Evolutionary conservation across 1,284 basidiomycete species (phyloP), one percentile per base, ranked within the genome.

Genomic region (Xerocomus amazonicus): DNA sequence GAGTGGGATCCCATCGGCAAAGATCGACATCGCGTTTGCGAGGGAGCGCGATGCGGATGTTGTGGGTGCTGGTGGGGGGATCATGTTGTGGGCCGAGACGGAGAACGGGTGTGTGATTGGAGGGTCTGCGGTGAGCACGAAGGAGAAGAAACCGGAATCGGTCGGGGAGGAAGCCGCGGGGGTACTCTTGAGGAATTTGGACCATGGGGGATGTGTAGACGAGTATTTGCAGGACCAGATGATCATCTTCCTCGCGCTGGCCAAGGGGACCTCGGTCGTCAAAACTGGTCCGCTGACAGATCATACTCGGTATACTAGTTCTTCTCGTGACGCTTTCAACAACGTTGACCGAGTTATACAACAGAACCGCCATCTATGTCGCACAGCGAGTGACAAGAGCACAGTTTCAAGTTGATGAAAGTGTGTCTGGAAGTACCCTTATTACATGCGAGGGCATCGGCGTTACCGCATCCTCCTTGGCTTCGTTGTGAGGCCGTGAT

Each of bases 181-280:
- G 9, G 78, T 81, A 56, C 62, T 88, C 5, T 53, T 78, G 35
- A 69, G 68, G 50, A 84, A 80, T 41, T 58, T 88, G 45, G 63
- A 73, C 7, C 73, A 78, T 29, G 83, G 73, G 7, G 85, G 83
- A 23, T 86, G 83, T 54, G 80, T 88, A 3, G 87, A 89, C 53
- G 84, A 86, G 52, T 70, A 76, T 57, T 53, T 80, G 59, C 78
- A 87, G 71, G 87, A 90, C 62, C 87, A 89, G 59, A 81, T 88
- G 33, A 80, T 89, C 48, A 76, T 89, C 35, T 83, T 87, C 59
- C 77, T 88, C 66, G 84, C 84, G 9, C 71, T 89, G 12, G 84
- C 86, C 6, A 67, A 80, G 43, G 84, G 84, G 4, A 72, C 57
- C 26, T 87, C 84, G 6, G 69, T 69, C 39, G 70, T 89, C 26